A percentile compares a stretch with the other conserved stretches of the same genome.
phyloP scores from a whole-genome alignment of 2,329 filamentous ascomycete genomes.

The Epichloe amarillans region DNA sequence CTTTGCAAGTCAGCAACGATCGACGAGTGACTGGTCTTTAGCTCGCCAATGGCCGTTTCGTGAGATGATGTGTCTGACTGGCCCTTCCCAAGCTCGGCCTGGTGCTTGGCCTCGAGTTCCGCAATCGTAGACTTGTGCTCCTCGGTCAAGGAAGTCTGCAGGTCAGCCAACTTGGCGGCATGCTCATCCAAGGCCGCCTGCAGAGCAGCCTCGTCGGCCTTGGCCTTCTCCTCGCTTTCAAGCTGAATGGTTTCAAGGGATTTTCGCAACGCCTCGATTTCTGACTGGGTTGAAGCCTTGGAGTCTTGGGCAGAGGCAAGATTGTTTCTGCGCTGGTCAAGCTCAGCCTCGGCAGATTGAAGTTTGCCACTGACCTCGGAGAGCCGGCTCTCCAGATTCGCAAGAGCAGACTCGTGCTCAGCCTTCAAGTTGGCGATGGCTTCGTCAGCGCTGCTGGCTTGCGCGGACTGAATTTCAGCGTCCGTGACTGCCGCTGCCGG shows the following conservation, averaged over 20 bases:
- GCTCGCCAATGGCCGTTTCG: conserved; percentile 34
- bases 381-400: conserved; percentile 32
- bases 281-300: conserved; percentile 34
- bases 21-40: conserved; percentile 37
- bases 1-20: conserved; percentile 36
- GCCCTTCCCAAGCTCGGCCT: conserved; percentile 34
- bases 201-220: conserved; percentile 19
- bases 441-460: conserved; percentile 25
- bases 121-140: conserved; percentile 36
- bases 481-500: conserved; percentile 21
- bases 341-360: conserved; percentile 34
- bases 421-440: conserved; percentile 34
- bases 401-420: conserved; percentile 35
- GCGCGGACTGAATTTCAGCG: conserved; percentile 26
- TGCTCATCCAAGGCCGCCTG: conserved; percentile 33
- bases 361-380: conserved; percentile 38
- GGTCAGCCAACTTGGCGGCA: conserved; percentile 31
- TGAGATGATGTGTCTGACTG: conserved; percentile 31
- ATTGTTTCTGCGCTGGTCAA: conserved; percentile 36
- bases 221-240: conserved; percentile 22
- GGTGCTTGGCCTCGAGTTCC: conserved; percentile 39
- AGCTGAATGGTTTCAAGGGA: conserved; percentile 31
- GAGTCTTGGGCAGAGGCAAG: conserved; percentile 33
- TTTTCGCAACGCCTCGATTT: conserved; percentile 35
- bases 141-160: conserved; percentile 35